phyloP scores from a whole-genome alignment of 2,329 filamentous ascomycete species.

The Emericellopsis atlantica region DNA sequence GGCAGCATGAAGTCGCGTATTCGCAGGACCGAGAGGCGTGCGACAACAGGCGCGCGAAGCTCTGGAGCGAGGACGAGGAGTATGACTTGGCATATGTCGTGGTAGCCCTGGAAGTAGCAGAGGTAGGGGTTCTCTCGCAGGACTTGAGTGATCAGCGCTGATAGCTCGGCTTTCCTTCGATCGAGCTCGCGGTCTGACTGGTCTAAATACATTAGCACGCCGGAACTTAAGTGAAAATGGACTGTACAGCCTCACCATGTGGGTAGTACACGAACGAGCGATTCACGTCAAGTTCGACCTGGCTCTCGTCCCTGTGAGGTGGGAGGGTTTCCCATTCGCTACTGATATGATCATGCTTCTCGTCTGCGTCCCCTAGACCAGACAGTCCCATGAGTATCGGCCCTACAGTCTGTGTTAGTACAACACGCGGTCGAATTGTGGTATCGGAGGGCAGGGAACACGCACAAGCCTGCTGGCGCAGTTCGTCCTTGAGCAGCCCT shows the following conservation, averaged over 20 bases:
- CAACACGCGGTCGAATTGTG: neutral
- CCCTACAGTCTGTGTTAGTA: constrained; percentile 2
- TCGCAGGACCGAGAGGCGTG: constrained; percentile 75
- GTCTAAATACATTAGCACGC: constrained; percentile 29
- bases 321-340: constrained; percentile 49
- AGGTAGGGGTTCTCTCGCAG: constrained; percentile 72
- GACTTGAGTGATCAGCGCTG: constrained; percentile 65
- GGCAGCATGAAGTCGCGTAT: constrained; percentile 98
- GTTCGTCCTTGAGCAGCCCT: constrained; percentile 53
- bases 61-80: constrained; percentile 66
- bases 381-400: constrained; percentile 5
- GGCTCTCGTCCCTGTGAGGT: constrained; percentile 75
- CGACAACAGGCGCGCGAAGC: constrained; percentile 49
- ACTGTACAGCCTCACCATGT: constrained; percentile 39
- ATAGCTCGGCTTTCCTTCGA: constrained; percentile 63
- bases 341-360: constrained; percentile 6
- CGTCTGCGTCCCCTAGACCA: constrained; percentile 1
- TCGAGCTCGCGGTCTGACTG: constrained; percentile 57
- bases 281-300: constrained; percentile 86
- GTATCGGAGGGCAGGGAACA: constrained; percentile 11
- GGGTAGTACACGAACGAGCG: constrained; percentile 98
- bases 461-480: constrained; percentile 71
- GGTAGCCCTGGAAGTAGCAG: constrained; percentile 96
- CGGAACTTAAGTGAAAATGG: neutral
- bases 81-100: constrained; percentile 95